Conservation (phyloP, 768 basidiomycete species). For the Lactarius evosmus region DNA sequence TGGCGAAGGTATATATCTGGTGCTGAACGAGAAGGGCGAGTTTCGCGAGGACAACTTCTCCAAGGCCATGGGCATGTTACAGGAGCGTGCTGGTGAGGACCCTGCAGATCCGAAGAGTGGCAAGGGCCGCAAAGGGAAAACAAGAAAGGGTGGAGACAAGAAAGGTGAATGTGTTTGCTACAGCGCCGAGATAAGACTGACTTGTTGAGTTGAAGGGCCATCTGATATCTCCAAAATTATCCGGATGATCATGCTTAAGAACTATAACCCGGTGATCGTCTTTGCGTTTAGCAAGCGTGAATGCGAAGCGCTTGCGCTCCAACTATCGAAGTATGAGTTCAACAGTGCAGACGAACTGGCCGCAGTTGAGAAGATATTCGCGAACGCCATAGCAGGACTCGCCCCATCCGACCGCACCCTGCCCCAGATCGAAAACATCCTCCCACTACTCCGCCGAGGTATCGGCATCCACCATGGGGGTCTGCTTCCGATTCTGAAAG, state of each 20-base stretch:
- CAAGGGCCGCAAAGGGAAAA: slow-evolving; percentile 87
- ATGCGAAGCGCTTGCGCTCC: slow-evolving; percentile 89
- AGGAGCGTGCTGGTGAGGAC: slow-evolving; percentile 82
- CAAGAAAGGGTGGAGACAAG: slow-evolving; percentile 87
- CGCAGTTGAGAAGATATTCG: slow-evolving; percentile 83
- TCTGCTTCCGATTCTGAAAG: slow-evolving; percentile 93
- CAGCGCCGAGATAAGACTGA: slow-evolving; percentile 12
- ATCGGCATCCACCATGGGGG: slow-evolving; percentile 99
- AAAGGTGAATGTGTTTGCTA: slow-evolving; percentile 57
- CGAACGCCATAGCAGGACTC: slow-evolving; percentile 89
- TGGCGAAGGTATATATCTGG: slow-evolving; percentile 94
- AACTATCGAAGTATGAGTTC: slow-evolving; percentile 93
- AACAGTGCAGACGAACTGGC: slow-evolving; percentile 91
- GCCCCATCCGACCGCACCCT: slow-evolving; percentile 83
- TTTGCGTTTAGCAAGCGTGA: slow-evolving; percentile 99
- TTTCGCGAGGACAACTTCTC: slow-evolving; percentile 97
- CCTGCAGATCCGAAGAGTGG: slow-evolving; percentile 84
- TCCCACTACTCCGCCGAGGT: slow-evolving; percentile 90
- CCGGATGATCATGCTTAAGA: slow-evolving; percentile 97
- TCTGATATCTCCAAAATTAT: slow-evolving; percentile 98
- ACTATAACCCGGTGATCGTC: slow-evolving; percentile 96
- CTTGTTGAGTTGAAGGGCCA: slow-evolving; percentile 47
- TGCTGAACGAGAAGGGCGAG: slow-evolving; percentile 98
- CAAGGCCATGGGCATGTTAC: slow-evolving; percentile 94
- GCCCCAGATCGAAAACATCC: slow-evolving; percentile 88